A percentile compares a stretch with the other conserved stretches of the same genome.
These are phyloP conservation scores for Chrysopogon serrulatus DNA, from an alignment of 176 grass and related monocot genomes.

Conservation along the genomic window DNA sequence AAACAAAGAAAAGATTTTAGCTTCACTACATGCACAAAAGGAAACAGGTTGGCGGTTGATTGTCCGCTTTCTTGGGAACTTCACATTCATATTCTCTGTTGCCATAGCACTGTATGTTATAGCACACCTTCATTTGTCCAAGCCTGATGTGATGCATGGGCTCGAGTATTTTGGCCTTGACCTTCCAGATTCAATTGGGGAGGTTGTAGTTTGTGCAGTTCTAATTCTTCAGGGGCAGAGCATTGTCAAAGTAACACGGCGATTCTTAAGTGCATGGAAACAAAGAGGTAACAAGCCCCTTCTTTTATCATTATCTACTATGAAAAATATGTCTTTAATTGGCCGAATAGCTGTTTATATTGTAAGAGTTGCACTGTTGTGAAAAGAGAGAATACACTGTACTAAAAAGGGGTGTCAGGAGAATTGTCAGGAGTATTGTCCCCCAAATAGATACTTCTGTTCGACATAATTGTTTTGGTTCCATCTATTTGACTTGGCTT, in stretches of 20 bases:
- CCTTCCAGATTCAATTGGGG: conserved; percentile 95
- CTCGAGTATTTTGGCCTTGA: conserved; percentile 91
- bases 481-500: neutral
- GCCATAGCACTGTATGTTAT: conserved; percentile 58
- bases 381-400: neutral
- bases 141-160: conserved; percentile 54
- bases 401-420: neutral
- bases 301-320: neutral
- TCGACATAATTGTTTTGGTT: conserved; percentile 17
- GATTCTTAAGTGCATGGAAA: conserved; percentile 69
- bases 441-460: neutral
- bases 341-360: neutral
- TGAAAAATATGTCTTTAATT: neutral
- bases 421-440: neutral
- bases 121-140: conserved; percentile 76
- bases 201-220: conserved; percentile 78
- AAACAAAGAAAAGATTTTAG: conserved; percentile 73
- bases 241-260: conserved; percentile 55
- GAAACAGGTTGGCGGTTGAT: conserved; percentile 72
- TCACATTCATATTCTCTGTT: conserved; percentile 73
- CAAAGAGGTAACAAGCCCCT: conserved; percentile 61
- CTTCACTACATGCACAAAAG: conserved; percentile 60
- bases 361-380: neutral
- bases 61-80: conserved; percentile 81
- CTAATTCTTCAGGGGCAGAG: conserved; percentile 85